Evolutionary conservation across 805 yeast genomes (phyloP), one percentile per base, ranked within the genome.

Genomic region (Saturnispora mendoncae): DNA sequence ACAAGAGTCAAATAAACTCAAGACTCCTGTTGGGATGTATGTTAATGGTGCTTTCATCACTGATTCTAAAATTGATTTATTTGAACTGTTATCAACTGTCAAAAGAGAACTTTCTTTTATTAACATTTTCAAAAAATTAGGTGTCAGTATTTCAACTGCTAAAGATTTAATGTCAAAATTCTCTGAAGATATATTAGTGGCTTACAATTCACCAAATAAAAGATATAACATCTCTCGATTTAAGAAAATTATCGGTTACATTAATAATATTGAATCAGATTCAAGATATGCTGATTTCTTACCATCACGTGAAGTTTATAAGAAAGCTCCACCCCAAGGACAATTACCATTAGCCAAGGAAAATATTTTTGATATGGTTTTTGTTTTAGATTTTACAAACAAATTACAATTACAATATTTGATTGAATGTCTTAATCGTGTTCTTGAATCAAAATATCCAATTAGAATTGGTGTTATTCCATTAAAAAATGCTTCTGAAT

Each of bases 391-490:
- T 48, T 63, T 86, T 17, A 62, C 78, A 2, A 66, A 76, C 46
- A 62, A 64, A 12, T 61, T 64, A 2, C 80, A 83, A 44, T 51
- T 80, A 15, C 55, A 64, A 14, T 73, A 71, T 2, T 57, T 79
- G 23, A 59, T 71, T 15, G 65, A 79, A 7, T 64, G 77, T 26
- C 51, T 80, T 2, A 66, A 68, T 20, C 58, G 72, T 2, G 63
- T 77, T 2, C 52, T 77, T n/a, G 65, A 69, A 10, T 70, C 74
- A 33, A 75, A 76, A 1, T 68, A 83, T 14, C 84, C 95, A 0
- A 82, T 87, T 48, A 81, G 88, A 57, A 54, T 90, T 39, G 98
- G 97, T 6, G 47, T 90, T 3, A 64, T 90, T n/a, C 95, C 97
- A 0, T 44, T 82, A 2, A 53, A 60, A 7, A 58, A 55, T 5